Base-by-base conservation (phyloP, 2,329 filamentous ascomycete species). In the Pestalotiopsis sp. region DNA sequence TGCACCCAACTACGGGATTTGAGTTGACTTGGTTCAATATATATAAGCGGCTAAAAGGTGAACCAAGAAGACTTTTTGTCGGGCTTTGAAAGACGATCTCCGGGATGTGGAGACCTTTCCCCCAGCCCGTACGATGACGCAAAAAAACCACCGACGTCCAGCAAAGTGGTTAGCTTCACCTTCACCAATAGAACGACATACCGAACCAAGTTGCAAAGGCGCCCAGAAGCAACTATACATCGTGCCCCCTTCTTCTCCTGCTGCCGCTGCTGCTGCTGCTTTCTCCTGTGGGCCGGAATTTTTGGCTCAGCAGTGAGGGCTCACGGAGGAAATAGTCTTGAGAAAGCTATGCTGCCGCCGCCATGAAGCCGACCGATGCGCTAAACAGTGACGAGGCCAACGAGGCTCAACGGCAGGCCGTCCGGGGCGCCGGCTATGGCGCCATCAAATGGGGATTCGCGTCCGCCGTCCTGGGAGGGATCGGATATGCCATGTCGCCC, bases 401-500 rank as follows among this genome's bases (percentile, higher is more conserved):
- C 70, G 83, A 86, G 67, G 92, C 92, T 60, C 89, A 91, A 56
- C 91, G 90, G 88, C 91, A 92, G 74, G 92, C 91, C 44, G 85
- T 85, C 2, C 85, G 85, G 70, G 93, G 92, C 44, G 92, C 91
- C 20, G 79, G 87, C 39, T 80, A 85, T 59, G 92, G 92, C 20
- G 91, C 90, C 48, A 79, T 87, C 20, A 93, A 91, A 83, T 94
- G 91, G 91, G 92, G 92, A 66, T 80, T 86, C n/a, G 88, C 85
- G 67, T 86, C 88, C 17, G 90, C 86, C 0, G 76, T 91, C 26
- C 81, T 92, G 7, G 90, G 86, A 22, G 89, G 83, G 24, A 74
- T 88, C 5, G 92, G 88, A 20, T 91, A 89, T 70, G 80, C 83
- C 24, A 84, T 89, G 73, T 92, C 89, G 65, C 92, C 92, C 0